These are phyloP conservation scores for Talaromyces amestolkiae DNA, from an alignment of 2,329 filamentous ascomycete genomes.

Conservation along the genomic window DNA sequence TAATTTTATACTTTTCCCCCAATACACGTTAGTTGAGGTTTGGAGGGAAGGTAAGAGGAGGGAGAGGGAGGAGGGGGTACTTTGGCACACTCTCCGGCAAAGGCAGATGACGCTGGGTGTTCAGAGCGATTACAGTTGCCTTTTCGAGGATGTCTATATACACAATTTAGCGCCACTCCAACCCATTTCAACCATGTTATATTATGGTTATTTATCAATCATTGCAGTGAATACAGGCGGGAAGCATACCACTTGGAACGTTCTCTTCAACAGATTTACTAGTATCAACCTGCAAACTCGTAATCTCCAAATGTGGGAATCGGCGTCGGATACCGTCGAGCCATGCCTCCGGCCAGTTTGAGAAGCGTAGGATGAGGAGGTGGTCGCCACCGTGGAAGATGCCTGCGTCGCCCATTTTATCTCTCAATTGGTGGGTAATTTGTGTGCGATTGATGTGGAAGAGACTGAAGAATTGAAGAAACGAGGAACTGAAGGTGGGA, in stretches of 20 bases:
- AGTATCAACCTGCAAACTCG: constrained; percentile 2
- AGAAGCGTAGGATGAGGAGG: constrained; percentile 12
- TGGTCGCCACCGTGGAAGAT: background rate
- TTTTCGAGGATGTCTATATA: constrained; percentile 8
- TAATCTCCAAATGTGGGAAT: constrained; percentile 14
- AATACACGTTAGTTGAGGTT: background rate
- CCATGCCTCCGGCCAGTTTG: constrained; percentile 14
- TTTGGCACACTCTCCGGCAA: constrained; percentile 18
- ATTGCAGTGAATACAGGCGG: no score
- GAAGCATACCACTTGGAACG: constrained; percentile 3
- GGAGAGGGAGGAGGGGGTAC: background rate
- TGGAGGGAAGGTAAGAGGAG: background rate
- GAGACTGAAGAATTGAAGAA: background rate
- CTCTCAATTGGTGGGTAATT: background rate
- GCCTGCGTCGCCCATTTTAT: constrained; percentile 14
- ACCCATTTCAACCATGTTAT: no score
- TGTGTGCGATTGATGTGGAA: background rate
- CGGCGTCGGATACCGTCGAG: constrained; percentile 12
- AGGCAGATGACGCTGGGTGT: constrained; percentile 9
- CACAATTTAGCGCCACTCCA: background rate
- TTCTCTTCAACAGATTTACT: constrained; percentile 13
- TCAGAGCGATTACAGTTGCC: constrained; percentile 15
- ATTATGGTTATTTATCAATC: no score
- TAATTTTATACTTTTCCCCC: constrained; percentile 41
- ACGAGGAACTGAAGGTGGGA: background rate